Percentiles rank a stretch among this genome's conserved stretches.
Conservation (phyloP, 192 early-diverging fungal species). For the Coemansia sp. region DNA sequence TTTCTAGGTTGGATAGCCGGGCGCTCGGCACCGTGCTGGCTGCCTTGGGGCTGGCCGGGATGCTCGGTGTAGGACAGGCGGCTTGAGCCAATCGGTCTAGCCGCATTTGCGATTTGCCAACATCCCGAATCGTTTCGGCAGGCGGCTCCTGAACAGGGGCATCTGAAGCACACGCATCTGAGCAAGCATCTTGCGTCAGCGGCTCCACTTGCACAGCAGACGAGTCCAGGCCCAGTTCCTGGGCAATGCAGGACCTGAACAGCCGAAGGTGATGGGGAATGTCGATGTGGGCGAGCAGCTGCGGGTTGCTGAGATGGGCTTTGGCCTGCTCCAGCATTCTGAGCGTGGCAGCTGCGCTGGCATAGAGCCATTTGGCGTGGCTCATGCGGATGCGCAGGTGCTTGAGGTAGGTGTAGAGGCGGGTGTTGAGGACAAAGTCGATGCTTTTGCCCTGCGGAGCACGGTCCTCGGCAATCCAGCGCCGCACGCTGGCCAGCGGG, state of each 20-base stretch:
- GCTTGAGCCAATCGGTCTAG: conserved; percentile 6
- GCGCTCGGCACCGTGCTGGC: neutral
- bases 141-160: neutral
- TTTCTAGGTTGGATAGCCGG: neutral
- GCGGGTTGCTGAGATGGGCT: neutral
- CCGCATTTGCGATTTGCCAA: conserved; percentile 7
- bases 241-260: conserved; percentile 4
- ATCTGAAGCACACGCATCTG: too few relatives aligned
- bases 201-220: too few relatives aligned
- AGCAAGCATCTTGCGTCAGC: too few relatives aligned
- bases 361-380: conserved; percentile 40
- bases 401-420: conserved; percentile 38
- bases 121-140: neutral
- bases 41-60: neutral
- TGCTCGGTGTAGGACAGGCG: neutral
- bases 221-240: neutral
- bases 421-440: conserved; percentile 29
- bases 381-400: conserved; percentile 28
- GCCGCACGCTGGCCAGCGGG: conserved; percentile 27
- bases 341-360: conserved; percentile 37
- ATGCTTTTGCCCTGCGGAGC: conserved; percentile 28
- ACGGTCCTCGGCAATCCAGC: conserved; percentile 39
- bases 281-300: conserved; percentile 21
- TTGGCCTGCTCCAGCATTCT: conserved; percentile 21
- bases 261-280: conserved; percentile 1